These are phyloP conservation scores for Dalbergia cochinchinensis DNA, from an alignment of 306 rosid genomes.

Conservation along the genomic window DNA sequence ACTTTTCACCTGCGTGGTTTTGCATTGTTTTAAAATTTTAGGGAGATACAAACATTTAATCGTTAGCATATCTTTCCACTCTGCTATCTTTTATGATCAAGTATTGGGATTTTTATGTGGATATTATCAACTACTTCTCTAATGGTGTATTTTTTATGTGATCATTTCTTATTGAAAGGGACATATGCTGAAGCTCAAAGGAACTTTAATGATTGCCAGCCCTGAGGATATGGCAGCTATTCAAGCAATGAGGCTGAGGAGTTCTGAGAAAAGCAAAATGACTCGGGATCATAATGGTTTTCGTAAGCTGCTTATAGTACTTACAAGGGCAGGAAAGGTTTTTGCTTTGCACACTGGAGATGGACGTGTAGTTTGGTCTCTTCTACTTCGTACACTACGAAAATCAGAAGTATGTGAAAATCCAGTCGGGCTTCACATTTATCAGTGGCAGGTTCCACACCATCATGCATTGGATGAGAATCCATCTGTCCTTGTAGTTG, in stretches of 20 bases:
- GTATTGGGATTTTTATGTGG: conserved; percentile 36
- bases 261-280: conserved; percentile 96
- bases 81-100: conserved; percentile 20
- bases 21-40: background rate
- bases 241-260: conserved; percentile 84
- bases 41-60: conserved; percentile 8
- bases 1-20: conserved; percentile 4
- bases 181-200: conserved; percentile 92
- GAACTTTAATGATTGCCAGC: conserved; percentile 95
- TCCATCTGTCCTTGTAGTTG: conserved; percentile 86
- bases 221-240: conserved; percentile 86
- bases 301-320: conserved; percentile 86
- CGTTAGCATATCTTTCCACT: conserved; percentile 8
- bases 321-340: conserved; percentile 91
- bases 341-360: conserved; percentile 98
- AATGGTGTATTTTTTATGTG: conserved; percentile 39
- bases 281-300: conserved; percentile 99
- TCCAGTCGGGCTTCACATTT: conserved; percentile 79
- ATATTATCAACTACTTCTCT: conserved; percentile 35
- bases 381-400: conserved; percentile 63
- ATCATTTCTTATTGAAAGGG: conserved; percentile 69
- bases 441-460: conserved; percentile 99
- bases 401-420: conserved; percentile 70
- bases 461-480: conserved; percentile 95
- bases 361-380: conserved; percentile 94